Evolutionary conservation across 2,329 filamentous ascomycete species (phyloP).

Genomic region (Clonostachys sp.): DNA sequence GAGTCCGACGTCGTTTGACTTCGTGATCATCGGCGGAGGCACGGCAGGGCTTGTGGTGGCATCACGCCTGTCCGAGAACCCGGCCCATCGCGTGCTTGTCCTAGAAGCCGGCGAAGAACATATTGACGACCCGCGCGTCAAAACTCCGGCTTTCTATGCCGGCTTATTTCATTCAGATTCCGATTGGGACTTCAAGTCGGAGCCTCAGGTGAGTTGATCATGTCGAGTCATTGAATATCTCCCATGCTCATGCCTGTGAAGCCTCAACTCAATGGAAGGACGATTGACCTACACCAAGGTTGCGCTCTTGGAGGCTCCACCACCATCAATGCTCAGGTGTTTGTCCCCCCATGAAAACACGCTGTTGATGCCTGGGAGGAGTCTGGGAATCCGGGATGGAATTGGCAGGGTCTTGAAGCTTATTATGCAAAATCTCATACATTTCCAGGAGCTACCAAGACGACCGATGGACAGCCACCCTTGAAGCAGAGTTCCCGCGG

Average conservation of each 20-base stretch:
- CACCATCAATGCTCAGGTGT: conserved; percentile 16
- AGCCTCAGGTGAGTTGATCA: conserved; percentile 11
- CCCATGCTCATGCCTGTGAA: too few species aligned
- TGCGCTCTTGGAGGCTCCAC: conserved; percentile 15
- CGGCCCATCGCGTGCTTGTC: conserved; percentile 1
- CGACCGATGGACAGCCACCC: too few species aligned
- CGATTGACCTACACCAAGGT: conserved; percentile 6
- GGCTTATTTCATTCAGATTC: conserved; percentile 12
- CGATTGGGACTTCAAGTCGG: conserved; percentile 16
- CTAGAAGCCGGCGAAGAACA: conserved; percentile 10
- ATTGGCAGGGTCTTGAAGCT: conserved; percentile 12
- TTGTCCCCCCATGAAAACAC: conserved; percentile 7
- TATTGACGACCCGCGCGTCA: conserved; percentile 13
- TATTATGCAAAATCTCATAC: too few species aligned
- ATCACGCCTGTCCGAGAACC: conserved; percentile 15
- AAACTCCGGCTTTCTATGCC: conserved; percentile 14
- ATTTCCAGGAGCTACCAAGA: too few species aligned
- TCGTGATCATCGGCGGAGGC: conserved; percentile 20
- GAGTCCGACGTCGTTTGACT: not conserved
- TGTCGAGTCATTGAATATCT: too few species aligned
- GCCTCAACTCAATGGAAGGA: too few species aligned
- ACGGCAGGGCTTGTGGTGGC: conserved; percentile 21
- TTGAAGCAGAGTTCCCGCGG: too few species aligned
- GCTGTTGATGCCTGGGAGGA: conserved; percentile 14
- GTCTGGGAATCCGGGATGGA: conserved; percentile 15